phyloP scores from a whole-genome alignment of 108 stramenopile species.

The Cyclotella distinguenda region DNA sequence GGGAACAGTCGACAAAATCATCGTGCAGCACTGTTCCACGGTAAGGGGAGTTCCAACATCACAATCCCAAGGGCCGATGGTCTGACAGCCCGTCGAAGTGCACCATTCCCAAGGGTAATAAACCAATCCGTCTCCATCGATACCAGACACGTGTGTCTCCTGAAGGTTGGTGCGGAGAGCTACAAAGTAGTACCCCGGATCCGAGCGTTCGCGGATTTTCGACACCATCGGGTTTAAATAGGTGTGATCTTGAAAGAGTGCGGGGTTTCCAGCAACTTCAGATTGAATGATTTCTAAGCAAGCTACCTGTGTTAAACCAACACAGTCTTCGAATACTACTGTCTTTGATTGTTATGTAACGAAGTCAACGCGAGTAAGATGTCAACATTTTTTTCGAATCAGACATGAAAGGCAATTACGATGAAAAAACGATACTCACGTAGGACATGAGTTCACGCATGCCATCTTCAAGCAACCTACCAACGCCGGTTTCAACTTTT shows the following conservation, averaged over 20 bases:
- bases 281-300: conserved; percentile 4
- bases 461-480: background rate
- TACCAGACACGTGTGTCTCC: conserved; percentile 10
- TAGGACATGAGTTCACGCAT: conserved; percentile 7
- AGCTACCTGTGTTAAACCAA: background rate
- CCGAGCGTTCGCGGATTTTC: conserved; percentile 3
- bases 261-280: conserved; percentile 2
- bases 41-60: conserved; percentile 16
- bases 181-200: conserved; percentile 11
- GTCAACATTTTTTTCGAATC: background rate
- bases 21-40: conserved; percentile 22
- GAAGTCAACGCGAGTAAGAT: background rate
- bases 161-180: conserved; percentile 7
- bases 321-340: conserved; percentile 23
- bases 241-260: conserved; percentile 6
- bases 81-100: background rate
- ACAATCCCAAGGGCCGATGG: conserved; percentile 31
- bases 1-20: conserved; percentile 14
- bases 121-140: conserved; percentile 12
- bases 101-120: conserved; percentile 18
- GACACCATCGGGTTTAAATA: background rate
- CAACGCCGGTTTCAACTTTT: background rate
- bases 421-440: background rate
- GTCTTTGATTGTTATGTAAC: too few species aligned
- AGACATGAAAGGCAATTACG: background rate